phyloP scores from a whole-genome alignment of 768 basidiomycete species.

The Suillus clintonianus region DNA sequence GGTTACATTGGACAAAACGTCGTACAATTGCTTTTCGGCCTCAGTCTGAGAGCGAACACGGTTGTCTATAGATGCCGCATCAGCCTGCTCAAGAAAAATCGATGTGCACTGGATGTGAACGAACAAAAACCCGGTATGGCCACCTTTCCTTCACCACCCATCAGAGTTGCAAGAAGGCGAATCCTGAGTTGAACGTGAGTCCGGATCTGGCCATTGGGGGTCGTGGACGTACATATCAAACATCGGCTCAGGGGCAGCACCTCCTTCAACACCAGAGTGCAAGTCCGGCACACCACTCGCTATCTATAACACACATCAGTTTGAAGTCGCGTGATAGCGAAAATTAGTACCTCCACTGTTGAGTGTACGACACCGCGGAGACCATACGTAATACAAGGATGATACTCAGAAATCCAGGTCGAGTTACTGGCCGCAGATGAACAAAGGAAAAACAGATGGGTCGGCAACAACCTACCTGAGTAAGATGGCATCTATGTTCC shows the following conservation, averaged over 20 bases:
- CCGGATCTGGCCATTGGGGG: not conserved
- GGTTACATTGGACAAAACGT: constrained; percentile 67
- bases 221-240: constrained; percentile 72
- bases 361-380: constrained; percentile 93
- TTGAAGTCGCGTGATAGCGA: not conserved
- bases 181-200: constrained; percentile 50
- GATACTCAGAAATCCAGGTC: constrained; percentile 92
- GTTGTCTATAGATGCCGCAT: constrained; percentile 55
- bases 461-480: constrained; percentile 57
- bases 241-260: constrained; percentile 87
- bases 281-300: constrained; percentile 74
- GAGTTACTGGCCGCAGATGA: constrained; percentile 66
- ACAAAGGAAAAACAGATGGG: not conserved
- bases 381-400: constrained; percentile 94
- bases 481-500: constrained; percentile 85
- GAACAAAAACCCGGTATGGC: constrained; percentile 82
- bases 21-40: constrained; percentile 69
- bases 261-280: constrained; percentile 95
- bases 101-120: constrained; percentile 29
- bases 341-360: constrained; percentile 57
- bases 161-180: constrained; percentile 72
- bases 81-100: not conserved
- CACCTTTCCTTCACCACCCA: constrained; percentile 57
- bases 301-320: constrained; percentile 46
- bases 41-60: constrained; percentile 68